Evolutionary conservation across 768 basidiomycete species (phyloP), one percentile per base, ranked within the genome.

Genomic region (Lactarius sanguifluus): DNA sequence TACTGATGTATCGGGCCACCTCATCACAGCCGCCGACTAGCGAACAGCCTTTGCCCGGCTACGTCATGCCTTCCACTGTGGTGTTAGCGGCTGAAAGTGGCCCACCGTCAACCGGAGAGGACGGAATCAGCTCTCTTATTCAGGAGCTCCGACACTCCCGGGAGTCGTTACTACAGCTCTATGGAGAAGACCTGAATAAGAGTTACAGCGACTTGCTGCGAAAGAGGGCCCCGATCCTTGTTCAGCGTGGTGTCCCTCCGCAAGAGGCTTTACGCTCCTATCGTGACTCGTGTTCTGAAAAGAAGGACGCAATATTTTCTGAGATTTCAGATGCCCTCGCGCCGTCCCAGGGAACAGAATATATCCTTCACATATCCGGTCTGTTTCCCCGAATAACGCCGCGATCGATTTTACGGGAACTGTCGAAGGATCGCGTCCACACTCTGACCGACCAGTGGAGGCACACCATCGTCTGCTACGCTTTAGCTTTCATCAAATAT

Each of bases 401-500:
- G 15, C 32, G 59, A 30, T 54, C 59, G 56, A 56, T 56, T 3
- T 62, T 61, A 13, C 40, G 69, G 61, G 57, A 73, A 12, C 45
- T 76, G 18, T 69, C 71, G 16, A 69, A 71, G 59, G 74, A 73
- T 4, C 45, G 12, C 0, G 60, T 68, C 45, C 47, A 59, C 67
- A 16, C 64, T 30, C 45, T 43, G 59, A 41, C 59, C 5, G 18
- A 52, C 56, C 34, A 15, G 25, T 65, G 59, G 64, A 52, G 38
- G 30, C 12, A 7, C 5, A 20, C 34, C 20, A 34, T 65, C 10
- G 15, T 6, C 23, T 30, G n/a, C 4, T 65, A 60, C 47, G 64
- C 64, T 16, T 9, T 41, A 3, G 38, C 64, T 23, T 61, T 65
- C n/a, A 10, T 65, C 16, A 30, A 56, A 30, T 65, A 61, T 43